Percentiles rank a stretch among this genome's conserved stretches.
phyloP scores from a whole-genome alignment of 2,329 filamentous ascomycete genomes.

The Coniochaeta pulveracea region DNA sequence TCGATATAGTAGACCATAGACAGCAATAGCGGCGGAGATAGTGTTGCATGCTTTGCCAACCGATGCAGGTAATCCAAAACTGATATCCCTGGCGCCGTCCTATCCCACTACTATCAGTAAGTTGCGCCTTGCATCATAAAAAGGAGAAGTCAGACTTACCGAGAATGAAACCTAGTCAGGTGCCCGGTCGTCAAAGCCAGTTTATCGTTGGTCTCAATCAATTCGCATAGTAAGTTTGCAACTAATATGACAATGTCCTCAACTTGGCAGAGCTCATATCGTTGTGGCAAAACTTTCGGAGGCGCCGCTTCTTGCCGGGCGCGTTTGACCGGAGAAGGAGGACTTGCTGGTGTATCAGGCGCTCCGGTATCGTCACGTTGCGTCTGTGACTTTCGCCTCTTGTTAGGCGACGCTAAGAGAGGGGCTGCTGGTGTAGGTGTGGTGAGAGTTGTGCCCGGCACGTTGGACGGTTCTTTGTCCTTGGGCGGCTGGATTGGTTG shows the following conservation, averaged over 20 bases:
- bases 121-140: too few species aligned
- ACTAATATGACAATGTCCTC: constrained; percentile 87
- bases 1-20: constrained; percentile 99
- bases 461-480: neutral
- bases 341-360: constrained; percentile 11
- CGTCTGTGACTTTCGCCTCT: constrained; percentile 32
- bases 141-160: constrained; percentile 43
- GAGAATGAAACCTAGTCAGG: constrained; percentile 88
- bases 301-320: constrained; percentile 36
- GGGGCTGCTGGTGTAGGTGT: constrained; percentile 6
- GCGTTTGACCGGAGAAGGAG: constrained; percentile 32
- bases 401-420: constrained; percentile 22
- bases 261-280: constrained; percentile 72
- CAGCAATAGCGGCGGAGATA: constrained; percentile 86
- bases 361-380: constrained; percentile 13
- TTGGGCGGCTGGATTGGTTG: neutral
- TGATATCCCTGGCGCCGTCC: constrained; percentile 85
- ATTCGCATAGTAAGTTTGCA: constrained; percentile 87
- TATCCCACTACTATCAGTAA: too few species aligned
- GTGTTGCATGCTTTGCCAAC: constrained; percentile 83
- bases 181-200: constrained; percentile 76
- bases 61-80: constrained; percentile 89
- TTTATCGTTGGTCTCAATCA: constrained; percentile 86
- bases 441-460: constrained; percentile 6
- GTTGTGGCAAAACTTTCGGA: constrained; percentile 51